These are phyloP conservation scores for Eimeria necatrix DNA, from an alignment of 169 alveolate genomes.

Conservation along the genomic window DNA sequence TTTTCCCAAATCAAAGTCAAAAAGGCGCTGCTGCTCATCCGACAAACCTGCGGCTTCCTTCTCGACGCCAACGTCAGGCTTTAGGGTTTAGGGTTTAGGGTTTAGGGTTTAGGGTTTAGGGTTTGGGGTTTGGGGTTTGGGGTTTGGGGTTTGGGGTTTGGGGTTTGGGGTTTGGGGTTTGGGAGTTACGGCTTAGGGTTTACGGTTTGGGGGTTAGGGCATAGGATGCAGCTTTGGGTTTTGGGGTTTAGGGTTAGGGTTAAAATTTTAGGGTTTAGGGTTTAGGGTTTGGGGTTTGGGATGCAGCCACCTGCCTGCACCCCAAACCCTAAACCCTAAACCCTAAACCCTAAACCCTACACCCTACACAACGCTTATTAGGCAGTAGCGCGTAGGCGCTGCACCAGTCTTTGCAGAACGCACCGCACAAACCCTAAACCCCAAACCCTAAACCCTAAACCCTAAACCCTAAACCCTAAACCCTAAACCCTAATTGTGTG, in stretches of 20 bases:
- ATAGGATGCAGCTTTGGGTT: no score
- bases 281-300: no score
- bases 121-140: constrained; percentile 40
- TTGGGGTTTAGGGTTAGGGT: no score
- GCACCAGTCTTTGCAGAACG: no score
- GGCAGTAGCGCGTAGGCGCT: no score
- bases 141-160: constrained; percentile 6
- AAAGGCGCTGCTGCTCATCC: neutral
- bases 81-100: constrained; percentile 6
- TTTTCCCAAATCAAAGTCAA: neutral
- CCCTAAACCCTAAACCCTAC: constrained; percentile 13
- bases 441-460: constrained; percentile 12
- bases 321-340: neutral
- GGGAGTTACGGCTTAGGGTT: neutral
- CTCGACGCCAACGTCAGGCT: neutral
- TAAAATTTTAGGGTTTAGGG: no score
- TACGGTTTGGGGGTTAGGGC: no score
- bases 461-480: constrained; percentile 9
- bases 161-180: neutral
- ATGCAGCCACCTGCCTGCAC: no score
- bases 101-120: neutral
- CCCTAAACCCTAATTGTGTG: neutral
- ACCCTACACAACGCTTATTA: no score
- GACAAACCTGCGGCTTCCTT: constrained; percentile 19
- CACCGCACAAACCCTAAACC: no score